Conservation (phyloP, 805 yeast species). For the Candida koratica region DNA sequence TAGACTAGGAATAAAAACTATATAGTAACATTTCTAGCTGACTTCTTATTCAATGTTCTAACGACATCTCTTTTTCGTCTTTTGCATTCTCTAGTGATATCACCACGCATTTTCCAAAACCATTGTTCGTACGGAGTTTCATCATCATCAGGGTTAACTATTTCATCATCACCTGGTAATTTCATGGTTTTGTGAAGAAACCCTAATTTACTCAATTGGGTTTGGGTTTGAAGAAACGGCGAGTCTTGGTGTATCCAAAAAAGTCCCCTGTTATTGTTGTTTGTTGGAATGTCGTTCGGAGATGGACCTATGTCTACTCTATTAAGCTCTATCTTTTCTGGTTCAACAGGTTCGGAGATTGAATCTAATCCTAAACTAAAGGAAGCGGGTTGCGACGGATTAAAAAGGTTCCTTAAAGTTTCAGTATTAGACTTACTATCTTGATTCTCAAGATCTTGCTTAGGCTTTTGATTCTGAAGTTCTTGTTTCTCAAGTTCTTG, state of each 20-base stretch:
- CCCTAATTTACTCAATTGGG: constrained; percentile 64
- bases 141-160: constrained; percentile 21
- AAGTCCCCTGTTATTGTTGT: constrained; percentile 40
- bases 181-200: constrained; percentile 24
- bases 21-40: constrained; percentile 9
- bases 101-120: constrained; percentile 83
- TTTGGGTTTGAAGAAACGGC: constrained; percentile 81
- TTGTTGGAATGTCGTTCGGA: too few species aligned
- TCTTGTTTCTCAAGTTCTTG: constrained; percentile 6
- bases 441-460: constrained; percentile 10
- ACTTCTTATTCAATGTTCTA: constrained; percentile 52
- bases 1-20: neutral
- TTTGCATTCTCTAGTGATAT: constrained; percentile 70
- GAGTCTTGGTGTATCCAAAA: constrained; percentile 84
- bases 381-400: constrained; percentile 29
- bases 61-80: constrained; percentile 70
- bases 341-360: constrained; percentile 18
- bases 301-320: constrained; percentile 5
- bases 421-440: constrained; percentile 42
- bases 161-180: constrained; percentile 35
- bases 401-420: constrained; percentile 56
- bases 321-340: constrained; percentile 18
- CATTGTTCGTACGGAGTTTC: constrained; percentile 59
- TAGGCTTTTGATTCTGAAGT: constrained; percentile 10
- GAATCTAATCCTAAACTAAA: constrained; percentile 39